Conservation (phyloP, 306 rosid species). For the Castanospermum australe region DNA sequence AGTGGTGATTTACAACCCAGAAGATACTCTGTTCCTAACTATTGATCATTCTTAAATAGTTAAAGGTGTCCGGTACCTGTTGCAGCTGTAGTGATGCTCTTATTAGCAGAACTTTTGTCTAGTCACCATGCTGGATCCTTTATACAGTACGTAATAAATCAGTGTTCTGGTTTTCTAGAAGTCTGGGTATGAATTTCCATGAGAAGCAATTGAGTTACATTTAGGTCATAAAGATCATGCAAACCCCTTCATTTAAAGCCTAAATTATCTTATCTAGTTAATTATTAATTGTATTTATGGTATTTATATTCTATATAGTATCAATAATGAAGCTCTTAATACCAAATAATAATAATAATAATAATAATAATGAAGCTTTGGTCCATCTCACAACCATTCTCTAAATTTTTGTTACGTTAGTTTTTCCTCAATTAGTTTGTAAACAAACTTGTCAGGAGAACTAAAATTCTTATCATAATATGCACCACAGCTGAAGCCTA, state of each 20-base stretch:
- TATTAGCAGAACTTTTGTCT: not conserved
- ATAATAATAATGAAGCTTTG: not conserved
- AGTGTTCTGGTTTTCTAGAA: not conserved
- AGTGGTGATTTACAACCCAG: too few species aligned
- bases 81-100: not conserved
- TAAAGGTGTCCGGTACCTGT: not conserved
- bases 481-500: not conserved
- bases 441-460: not conserved
- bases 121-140: not conserved
- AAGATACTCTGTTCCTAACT: too few species aligned
- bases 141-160: not conserved
- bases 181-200: too few species aligned
- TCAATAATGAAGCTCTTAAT: too few species aligned
- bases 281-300: not conserved
- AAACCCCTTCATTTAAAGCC: not conserved
- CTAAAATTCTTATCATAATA: constrained; percentile 15
- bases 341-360: too few species aligned
- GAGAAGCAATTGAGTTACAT: not conserved
- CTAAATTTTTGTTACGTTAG: not conserved
- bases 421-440: not conserved
- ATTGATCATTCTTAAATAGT: not conserved
- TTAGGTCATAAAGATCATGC: not conserved
- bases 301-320: not conserved
- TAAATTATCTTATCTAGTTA: not conserved
- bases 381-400: not conserved